Evolutionary conservation across 129 eudicot genomes (phyloP).

Genomic region (Lactuca saligna): DNA sequence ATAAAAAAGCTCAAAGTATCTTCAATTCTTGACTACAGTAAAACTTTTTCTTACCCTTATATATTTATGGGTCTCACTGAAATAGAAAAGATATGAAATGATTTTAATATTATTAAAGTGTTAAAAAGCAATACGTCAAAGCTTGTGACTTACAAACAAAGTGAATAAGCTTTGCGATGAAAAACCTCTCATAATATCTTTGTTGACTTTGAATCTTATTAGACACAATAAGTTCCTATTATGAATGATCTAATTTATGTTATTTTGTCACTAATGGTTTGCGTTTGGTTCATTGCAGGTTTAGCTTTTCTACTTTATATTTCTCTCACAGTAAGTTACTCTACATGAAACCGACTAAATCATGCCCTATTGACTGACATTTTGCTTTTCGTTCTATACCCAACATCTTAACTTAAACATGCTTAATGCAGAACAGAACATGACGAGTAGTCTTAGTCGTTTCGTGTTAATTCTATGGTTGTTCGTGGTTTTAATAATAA

Average conservation of each 20-base stretch:
- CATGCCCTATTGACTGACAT: too few relatives aligned
- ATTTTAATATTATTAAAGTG: too few relatives aligned
- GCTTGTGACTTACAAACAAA: too few relatives aligned
- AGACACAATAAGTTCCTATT: too few relatives aligned
- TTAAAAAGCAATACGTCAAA: too few relatives aligned
- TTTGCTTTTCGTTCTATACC: background rate
- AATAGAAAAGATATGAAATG: too few relatives aligned
- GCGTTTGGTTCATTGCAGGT: conserved; percentile 59
- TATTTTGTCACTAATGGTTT: conserved; percentile 17
- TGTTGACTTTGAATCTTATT: too few relatives aligned
- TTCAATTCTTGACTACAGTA: too few relatives aligned
- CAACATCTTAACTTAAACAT: background rate
- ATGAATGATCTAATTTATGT: background rate
- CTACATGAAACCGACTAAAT: conserved; percentile 1
- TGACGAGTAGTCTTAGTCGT: conserved; percentile 63
- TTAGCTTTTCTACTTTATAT: conserved; percentile 78
- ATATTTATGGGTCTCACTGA: too few relatives aligned
- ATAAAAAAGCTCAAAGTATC: too few relatives aligned
- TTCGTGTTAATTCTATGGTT: conserved; percentile 59
- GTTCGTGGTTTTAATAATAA: conserved; percentile 64
- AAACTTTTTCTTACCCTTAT: too few relatives aligned
- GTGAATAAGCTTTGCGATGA: too few relatives aligned
- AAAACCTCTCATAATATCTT: background rate
- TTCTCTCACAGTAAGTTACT: conserved; percentile 70
- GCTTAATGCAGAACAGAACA: conserved; percentile 58